These are phyloP conservation scores for Alternaria atra DNA, from an alignment of 2,329 filamentous ascomycete species.

Conservation along the genomic window DNA sequence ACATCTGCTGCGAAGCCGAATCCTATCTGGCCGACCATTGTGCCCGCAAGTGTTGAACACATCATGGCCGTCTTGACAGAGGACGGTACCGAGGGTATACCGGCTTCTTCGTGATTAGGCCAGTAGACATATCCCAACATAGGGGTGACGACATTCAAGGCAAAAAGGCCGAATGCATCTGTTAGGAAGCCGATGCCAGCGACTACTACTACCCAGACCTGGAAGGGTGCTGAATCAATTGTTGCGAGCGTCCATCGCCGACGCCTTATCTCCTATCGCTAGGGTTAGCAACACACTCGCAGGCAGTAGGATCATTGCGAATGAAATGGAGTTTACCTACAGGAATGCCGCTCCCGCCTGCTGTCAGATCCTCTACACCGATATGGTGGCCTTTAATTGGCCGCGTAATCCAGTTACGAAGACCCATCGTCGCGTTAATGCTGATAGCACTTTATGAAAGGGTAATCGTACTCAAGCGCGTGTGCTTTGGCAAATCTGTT, in stretches of 20 bases:
- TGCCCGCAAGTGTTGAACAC: conserved; percentile 51
- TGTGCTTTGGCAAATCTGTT: neutral
- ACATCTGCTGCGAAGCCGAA: conserved; percentile 53
- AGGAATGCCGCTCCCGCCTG: conserved; percentile 43
- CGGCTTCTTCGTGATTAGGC: conserved; percentile 33
- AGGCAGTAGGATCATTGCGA: neutral
- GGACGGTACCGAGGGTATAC: conserved; percentile 36
- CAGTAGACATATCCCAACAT: conserved; percentile 54
- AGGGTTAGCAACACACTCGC: neutral
- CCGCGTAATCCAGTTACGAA: conserved; percentile 43
- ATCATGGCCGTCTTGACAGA: conserved; percentile 50
- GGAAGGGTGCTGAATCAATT: conserved; percentile 46
- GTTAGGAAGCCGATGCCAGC: conserved; percentile 54
- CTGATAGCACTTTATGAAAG: neutral
- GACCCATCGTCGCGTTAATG: conserved; percentile 28
- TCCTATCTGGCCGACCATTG: conserved; percentile 50
- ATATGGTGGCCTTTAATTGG: conserved; percentile 42
- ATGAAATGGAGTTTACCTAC: conserved; percentile 23
- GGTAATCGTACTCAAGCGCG: neutral
- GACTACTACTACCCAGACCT: conserved; percentile 50
- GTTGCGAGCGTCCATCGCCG: conserved; percentile 46
- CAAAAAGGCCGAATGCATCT: conserved; percentile 52
- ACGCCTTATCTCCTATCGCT: conserved; percentile 31
- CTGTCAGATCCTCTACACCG: conserved; percentile 44
- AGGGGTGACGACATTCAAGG: conserved; percentile 52